Percentiles rank a stretch among this genome's conserved stretches.
Evolutionary conservation across 2,329 filamentous ascomycete species (phyloP).

Genomic region (Xylariaceae sp.): DNA sequence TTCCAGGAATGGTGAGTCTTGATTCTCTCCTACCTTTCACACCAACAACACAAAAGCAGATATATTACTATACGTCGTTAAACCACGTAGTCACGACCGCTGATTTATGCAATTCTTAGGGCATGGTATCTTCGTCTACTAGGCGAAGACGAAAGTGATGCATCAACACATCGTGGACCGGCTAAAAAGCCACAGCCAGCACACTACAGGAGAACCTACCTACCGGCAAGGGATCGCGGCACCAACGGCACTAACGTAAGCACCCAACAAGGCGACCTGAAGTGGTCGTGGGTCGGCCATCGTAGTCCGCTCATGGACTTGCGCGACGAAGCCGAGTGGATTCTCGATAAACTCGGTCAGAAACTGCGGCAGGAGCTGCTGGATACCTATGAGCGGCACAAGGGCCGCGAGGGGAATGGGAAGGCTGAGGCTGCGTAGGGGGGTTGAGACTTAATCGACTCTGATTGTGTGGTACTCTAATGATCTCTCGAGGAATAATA

Average conservation of each 20-base stretch:
- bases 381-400: slow-evolving; percentile 19
- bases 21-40: background rate
- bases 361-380: slow-evolving; percentile 51
- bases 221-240: too few species aligned
- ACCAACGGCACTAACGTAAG: background rate
- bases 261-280: background rate
- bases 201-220: background rate
- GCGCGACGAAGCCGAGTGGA: slow-evolving; percentile 68
- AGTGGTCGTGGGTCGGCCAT: slow-evolving; percentile 72
- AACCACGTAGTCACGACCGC: background rate
- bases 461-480: background rate
- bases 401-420: slow-evolving; percentile 12
- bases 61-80: background rate
- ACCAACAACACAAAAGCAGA: background rate
- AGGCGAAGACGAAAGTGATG: slow-evolving; percentile 56
- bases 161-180: slow-evolving; percentile 46
- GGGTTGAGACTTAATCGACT: slow-evolving; percentile 37
- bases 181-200: slow-evolving; percentile 12
- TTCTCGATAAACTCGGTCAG: slow-evolving; percentile 59
- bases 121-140: slow-evolving; percentile 77
- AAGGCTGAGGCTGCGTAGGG: slow-evolving; percentile 25
- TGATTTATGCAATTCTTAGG: slow-evolving; percentile 44
- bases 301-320: slow-evolving; percentile 66
- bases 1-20: slow-evolving; percentile 45
- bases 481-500: background rate